phyloP scores from a whole-genome alignment of 2,329 filamentous ascomycete species.

The Metarhizium brunneum region DNA sequence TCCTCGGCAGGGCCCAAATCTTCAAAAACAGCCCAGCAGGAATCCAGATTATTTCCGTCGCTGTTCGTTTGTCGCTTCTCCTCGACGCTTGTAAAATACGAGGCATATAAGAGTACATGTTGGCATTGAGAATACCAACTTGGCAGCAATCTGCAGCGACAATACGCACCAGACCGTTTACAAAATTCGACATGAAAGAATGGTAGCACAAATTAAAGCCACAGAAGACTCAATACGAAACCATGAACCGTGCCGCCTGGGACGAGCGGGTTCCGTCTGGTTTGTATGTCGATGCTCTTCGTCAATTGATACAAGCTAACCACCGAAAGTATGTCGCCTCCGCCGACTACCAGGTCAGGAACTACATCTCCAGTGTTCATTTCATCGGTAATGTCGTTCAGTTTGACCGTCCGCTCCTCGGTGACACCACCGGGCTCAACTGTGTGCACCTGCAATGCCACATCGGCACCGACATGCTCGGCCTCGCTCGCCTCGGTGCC shows the following conservation, averaged over 20 bases:
- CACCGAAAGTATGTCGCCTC: conserved; percentile 5
- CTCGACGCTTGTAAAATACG: too few relatives aligned
- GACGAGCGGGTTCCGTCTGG: conserved; percentile 9
- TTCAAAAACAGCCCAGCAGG: too few relatives aligned
- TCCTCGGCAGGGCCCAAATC: too few relatives aligned
- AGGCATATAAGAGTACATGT: too few relatives aligned
- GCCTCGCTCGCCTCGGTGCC: conserved; percentile 4
- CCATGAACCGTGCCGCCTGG: conserved; percentile 6
- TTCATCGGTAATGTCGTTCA: neutral
- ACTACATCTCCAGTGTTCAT: conserved; percentile 5
- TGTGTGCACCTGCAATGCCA: conserved; percentile 11
- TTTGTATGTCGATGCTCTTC: conserved; percentile 3
- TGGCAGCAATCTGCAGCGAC: too few relatives aligned
- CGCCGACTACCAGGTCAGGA: conserved; percentile 6
- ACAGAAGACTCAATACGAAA: conserved; percentile 4
- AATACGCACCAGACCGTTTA: too few relatives aligned
- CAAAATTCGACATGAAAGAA: too few relatives aligned
- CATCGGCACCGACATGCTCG: conserved; percentile 12
- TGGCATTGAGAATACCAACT: too few relatives aligned
- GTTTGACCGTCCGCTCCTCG: conserved; percentile 7
- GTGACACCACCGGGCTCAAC: conserved; percentile 4
- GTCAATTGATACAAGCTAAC: neutral
- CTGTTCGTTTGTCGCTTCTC: too few relatives aligned
- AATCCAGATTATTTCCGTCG: too few relatives aligned
- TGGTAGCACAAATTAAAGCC: neutral